Conservation (phyloP, 805 yeast species). For the Ogataea saltuana region DNA sequence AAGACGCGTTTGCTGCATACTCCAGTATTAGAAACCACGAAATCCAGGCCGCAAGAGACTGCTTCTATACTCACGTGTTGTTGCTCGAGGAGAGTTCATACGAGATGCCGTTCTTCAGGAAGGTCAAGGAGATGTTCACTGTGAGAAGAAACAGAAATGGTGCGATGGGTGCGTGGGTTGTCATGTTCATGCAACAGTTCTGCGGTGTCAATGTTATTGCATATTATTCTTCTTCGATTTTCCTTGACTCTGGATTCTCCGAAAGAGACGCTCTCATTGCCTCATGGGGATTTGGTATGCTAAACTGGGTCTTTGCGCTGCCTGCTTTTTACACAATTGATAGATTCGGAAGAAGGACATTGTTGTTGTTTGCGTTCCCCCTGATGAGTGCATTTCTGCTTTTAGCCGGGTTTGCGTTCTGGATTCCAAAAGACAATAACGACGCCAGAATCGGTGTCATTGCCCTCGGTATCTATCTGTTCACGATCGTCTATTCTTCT, state of each 20-base stretch:
- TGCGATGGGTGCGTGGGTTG: slow-evolving; percentile 74
- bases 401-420: slow-evolving; percentile 70
- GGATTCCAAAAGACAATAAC: slow-evolving; percentile 48
- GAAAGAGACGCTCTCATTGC: slow-evolving; percentile 68
- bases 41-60: slow-evolving; percentile 68
- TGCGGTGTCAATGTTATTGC: slow-evolving; percentile 91
- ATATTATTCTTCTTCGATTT: slow-evolving; percentile 78
- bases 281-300: slow-evolving; percentile 83
- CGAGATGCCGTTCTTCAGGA: slow-evolving; percentile 46
- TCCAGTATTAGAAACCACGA: slow-evolving; percentile 48
- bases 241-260: slow-evolving; percentile 63
- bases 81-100: slow-evolving; percentile 61
- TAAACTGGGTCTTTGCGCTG: slow-evolving; percentile 76
- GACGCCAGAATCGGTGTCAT: slow-evolving; percentile 66
- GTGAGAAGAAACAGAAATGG: slow-evolving; percentile 84
- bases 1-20: slow-evolving; percentile 57
- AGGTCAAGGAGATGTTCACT: slow-evolving; percentile 59
- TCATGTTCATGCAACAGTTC: slow-evolving; percentile 88
- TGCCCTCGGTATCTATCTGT: slow-evolving; percentile 72
- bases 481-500: slow-evolving; percentile 71
- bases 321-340: slow-evolving; percentile 85
- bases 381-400: slow-evolving; percentile 60
- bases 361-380: slow-evolving; percentile 61
- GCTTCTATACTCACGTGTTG: slow-evolving; percentile 66
- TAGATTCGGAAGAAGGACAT: slow-evolving; percentile 68